Evolutionary conservation across 2,329 filamentous ascomycete genomes (phyloP).

Genomic region (Paraconiothyrium brasiliense): DNA sequence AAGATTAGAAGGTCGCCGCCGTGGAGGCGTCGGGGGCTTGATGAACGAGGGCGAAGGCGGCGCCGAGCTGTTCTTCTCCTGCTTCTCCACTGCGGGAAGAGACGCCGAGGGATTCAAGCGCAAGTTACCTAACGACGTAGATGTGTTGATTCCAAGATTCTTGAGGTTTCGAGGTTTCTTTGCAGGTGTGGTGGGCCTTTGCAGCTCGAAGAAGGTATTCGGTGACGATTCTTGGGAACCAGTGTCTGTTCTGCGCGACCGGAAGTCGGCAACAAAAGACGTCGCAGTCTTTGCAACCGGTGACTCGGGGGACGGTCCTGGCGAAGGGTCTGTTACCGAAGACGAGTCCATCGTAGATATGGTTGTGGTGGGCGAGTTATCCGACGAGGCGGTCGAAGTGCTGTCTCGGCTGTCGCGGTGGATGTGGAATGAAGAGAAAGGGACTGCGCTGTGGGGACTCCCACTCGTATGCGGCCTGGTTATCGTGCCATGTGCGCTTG

Average conservation of each 20-base stretch:
- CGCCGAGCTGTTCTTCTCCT: constrained; percentile 62
- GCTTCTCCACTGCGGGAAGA: constrained; percentile 61
- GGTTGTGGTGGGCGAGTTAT: constrained; percentile 94
- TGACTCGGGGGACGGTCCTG: constrained; percentile 89
- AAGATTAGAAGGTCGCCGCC: constrained; percentile 77
- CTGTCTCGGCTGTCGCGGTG: constrained; percentile 77
- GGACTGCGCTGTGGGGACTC: constrained; percentile 41
- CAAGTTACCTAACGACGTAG: constrained; percentile 56
- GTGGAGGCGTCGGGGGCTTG: constrained; percentile 76
- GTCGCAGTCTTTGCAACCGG: constrained; percentile 77
- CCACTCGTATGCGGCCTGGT: constrained; percentile 47
- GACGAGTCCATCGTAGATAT: constrained; percentile 92
- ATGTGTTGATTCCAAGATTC: constrained; percentile 79
- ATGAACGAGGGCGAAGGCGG: constrained; percentile 81
- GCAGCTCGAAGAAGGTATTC: constrained; percentile 64
- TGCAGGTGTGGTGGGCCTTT: constrained; percentile 62
- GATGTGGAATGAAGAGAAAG: constrained; percentile 61
- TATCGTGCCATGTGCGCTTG: constrained; percentile 42
- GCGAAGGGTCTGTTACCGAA: constrained; percentile 87
- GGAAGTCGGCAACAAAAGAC: constrained; percentile 69
- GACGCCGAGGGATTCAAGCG: constrained; percentile 59
- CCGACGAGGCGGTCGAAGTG: constrained; percentile 86
- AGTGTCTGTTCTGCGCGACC: constrained; percentile 46
- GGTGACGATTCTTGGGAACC: constrained; percentile 55
- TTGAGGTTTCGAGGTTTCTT: constrained; percentile 84